Base-by-base conservation (phyloP, 179 eudicot species). In the Sideroxylon spinosum region DNA sequence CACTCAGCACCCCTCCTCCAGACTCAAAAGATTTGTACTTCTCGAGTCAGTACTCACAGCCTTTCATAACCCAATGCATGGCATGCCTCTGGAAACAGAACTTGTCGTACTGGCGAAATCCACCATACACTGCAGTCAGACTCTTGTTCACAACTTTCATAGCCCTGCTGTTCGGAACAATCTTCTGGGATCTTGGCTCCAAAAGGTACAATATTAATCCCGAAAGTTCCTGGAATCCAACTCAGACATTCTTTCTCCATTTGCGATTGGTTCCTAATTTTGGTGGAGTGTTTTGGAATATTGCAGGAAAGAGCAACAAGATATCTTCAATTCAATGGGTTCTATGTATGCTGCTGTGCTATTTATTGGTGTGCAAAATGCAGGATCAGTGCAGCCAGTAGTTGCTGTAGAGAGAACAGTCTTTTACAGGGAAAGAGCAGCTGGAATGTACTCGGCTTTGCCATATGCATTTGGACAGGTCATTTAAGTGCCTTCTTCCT, bases 21-120 rank as follows among this genome's bases (percentile, higher is more conserved):
- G 94, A 87, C n/a, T 85, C 95, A 29, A 86, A 84, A 63, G 96
- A 94, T 79, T 79, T 94, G 6, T 80, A 83, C 64, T 94, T 94
- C 82, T 83, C 91, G 5, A 90, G 89, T 7, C 86, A 82, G 66
- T 91, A 87, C 76, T 86, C 97, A 23, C 97, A 91, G 61, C 49
- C 91, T 13, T 79, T 86, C 73, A 53, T 80, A 62, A 77, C 82
- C 32, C 98, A 94, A 71, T 92, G 86, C 63, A 71, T 69, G 69
- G 95, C 98, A 49, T 94, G 97, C 81, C 82, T 94, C 14, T 92
- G 97, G 98, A 94, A 94, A 83, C 95, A 89, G 63, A 85, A 86
- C 68, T 85, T 90, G 84, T 92, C 97, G 14, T 94, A 92, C 66
- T 94, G 98, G 98, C 82, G 97, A 57, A 92, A 94, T 82, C 90